Evolutionary conservation across 2,329 filamentous ascomycete genomes (phyloP).

Genomic region (Neonectria faginata): DNA sequence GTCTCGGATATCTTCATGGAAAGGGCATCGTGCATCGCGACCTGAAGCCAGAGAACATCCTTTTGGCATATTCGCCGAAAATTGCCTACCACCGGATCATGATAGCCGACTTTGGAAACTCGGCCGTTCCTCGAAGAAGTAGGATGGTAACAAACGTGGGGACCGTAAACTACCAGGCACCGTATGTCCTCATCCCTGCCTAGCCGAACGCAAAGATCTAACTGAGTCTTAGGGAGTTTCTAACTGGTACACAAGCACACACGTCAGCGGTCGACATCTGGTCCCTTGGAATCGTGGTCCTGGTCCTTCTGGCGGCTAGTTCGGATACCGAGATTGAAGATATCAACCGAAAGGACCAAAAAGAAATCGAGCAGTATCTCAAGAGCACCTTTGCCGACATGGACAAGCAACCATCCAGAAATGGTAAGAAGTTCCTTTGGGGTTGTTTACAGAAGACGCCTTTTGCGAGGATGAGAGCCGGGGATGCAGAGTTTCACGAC

Average conservation of each 20-base stretch:
- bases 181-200: slow-evolving; percentile 53
- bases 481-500: slow-evolving; percentile 46
- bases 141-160: slow-evolving; percentile 60
- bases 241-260: slow-evolving; percentile 35
- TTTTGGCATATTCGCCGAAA: slow-evolving; percentile 60
- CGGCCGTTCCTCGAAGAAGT: slow-evolving; percentile 55
- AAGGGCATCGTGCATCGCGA: slow-evolving; percentile 65
- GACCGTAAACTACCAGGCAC: slow-evolving; percentile 61
- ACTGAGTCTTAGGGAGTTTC: slow-evolving; percentile 55
- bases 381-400: slow-evolving; percentile 29
- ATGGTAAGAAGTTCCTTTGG: slow-evolving; percentile 47
- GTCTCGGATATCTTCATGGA: slow-evolving; percentile 61
- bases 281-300: slow-evolving; percentile 61
- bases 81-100: slow-evolving; percentile 59
- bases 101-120: slow-evolving; percentile 65
- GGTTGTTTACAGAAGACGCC: slow-evolving; percentile 48
- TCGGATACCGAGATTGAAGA: slow-evolving; percentile 37
- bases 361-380: slow-evolving; percentile 39
- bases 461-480: slow-evolving; percentile 44
- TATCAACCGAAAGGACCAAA: slow-evolving; percentile 46
- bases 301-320: slow-evolving; percentile 51
- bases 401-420: slow-evolving; percentile 36
- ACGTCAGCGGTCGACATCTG: slow-evolving; percentile 62
- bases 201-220: slow-evolving; percentile 9
- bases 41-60: slow-evolving; percentile 66